A percentile compares a stretch with the other conserved stretches of the same genome.
Evolutionary conservation across 805 yeast genomes (phyloP).

Genomic region (Cyberlindnera mississippiensis): DNA sequence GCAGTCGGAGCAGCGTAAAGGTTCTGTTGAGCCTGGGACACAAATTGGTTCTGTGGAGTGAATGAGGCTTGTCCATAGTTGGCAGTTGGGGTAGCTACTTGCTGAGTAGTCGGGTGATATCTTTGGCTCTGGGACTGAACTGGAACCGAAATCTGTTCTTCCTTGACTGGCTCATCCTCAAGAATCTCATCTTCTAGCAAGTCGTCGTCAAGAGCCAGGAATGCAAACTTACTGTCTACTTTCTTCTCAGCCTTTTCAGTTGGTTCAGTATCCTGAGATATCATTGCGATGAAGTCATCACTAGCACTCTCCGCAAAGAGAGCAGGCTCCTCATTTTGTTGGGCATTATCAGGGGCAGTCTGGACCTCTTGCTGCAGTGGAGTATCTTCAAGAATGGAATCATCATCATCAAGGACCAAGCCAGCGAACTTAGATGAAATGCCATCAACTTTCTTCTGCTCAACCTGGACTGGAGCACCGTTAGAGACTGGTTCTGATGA

Average conservation of each 20-base stretch:
- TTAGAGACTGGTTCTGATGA: conserved; percentile 9
- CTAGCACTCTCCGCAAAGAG: neutral
- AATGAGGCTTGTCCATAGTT: neutral
- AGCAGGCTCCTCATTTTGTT: neutral
- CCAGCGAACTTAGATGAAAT: conserved; percentile 1
- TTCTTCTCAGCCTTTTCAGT: neutral
- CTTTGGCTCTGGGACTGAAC: neutral
- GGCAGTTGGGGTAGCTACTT: neutral
- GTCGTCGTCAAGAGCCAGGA: conserved; percentile 19
- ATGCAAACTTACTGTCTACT: conserved; percentile 13
- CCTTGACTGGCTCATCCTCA: conserved; percentile 36
- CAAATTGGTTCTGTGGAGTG: neutral
- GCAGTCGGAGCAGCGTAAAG: neutral
- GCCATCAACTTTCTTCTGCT: neutral
- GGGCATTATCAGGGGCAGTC: neutral
- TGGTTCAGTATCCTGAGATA: neutral
- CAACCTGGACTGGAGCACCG: no score
- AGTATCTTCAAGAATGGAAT: neutral
- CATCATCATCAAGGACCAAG: conserved; percentile 1
- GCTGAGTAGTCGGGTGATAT: neutral
- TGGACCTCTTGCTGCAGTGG: neutral
- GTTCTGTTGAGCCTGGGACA: neutral
- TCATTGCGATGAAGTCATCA: neutral
- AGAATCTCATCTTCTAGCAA: conserved; percentile 24
- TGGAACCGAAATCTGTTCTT: no score